phyloP scores from a whole-genome alignment of 306 rosid species.

The Sicyos baderoa region DNA sequence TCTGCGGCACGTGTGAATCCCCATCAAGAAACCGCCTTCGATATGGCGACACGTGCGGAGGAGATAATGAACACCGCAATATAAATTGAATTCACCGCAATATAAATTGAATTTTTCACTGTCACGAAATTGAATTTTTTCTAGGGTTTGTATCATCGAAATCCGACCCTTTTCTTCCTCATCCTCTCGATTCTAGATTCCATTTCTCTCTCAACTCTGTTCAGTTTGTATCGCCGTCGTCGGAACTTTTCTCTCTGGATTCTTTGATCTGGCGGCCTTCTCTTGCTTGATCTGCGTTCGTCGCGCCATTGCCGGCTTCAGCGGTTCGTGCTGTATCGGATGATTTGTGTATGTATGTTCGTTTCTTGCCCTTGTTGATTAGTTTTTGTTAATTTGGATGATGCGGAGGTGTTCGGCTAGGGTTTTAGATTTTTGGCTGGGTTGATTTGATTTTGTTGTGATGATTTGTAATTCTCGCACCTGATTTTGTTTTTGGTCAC shows the following conservation, averaged over 20 bases:
- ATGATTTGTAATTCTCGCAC: background rate
- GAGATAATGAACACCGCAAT: background rate
- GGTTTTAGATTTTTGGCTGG: background rate
- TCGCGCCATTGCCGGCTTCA: background rate
- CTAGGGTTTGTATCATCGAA: background rate
- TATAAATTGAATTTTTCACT: background rate
- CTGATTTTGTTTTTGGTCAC: background rate
- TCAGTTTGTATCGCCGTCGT: background rate
- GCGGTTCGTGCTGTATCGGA: background rate
- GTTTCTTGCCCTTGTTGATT: background rate
- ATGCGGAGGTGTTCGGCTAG: background rate
- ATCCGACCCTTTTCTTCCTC: no score
- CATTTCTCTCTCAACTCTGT: background rate
- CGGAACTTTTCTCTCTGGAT: background rate
- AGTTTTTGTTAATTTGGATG: background rate
- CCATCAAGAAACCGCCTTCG: background rate
- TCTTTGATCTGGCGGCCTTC: background rate
- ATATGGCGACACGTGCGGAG: slow-evolving; percentile 9
- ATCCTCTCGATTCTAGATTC: background rate
- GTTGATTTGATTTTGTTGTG: background rate
- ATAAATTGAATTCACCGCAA: background rate
- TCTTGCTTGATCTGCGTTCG: background rate
- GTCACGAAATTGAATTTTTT: background rate
- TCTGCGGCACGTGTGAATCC: slow-evolving; percentile 11
- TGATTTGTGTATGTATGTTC: background rate